Evolutionary conservation across 2,329 filamentous ascomycete species (phyloP), one percentile per base, ranked within the genome.

Genomic region (Sclerotinia glacialis): DNA sequence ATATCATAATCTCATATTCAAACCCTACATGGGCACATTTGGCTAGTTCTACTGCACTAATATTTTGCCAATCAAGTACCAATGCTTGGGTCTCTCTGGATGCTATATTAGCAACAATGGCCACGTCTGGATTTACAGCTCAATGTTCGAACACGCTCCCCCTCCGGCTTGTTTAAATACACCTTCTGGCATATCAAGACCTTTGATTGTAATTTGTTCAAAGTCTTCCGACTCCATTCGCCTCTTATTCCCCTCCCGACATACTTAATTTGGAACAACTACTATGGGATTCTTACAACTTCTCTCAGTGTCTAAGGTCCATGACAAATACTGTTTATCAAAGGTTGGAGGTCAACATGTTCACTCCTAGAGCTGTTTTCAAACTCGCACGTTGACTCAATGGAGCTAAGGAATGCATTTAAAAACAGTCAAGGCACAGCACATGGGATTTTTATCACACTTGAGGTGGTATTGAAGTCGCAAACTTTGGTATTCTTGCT

Each of bases 31-130:
- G 26, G 23, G 42, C 23, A n/a, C 34, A 60, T 44, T 50, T 28
- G 34, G 18, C 18, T 31, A 23, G 64, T 65, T 26, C 37, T 9
- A 61, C 54, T 46, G 26, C 64, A 65, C 64, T 34, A 31, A 12
- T 64, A 31, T 21, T 42, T 28, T 52, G 8, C 26, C 18, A 49
- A 47, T 37, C n/a, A 42, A 61, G 1, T 40, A 26, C 34, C n/a
- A 18, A 34, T 4, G 21, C 8, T 40, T 60, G 12, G 12, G 26
- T 21, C 16, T 23, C 21, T 23, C 18, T 44, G 2, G 3, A 23
- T 31, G n/a, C 8, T 61, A 60, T 53, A 65, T 53, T 9, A 50
- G 12, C 21, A 28, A 37, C 16, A n/a, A 37, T 23, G 46, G 28
- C 58, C 56, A 61, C 46, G 14, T 61, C 58, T 60, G 44, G 31